Base-by-base conservation (phyloP, 116 monocot species). In the Papilionanthe hybrid region DNA sequence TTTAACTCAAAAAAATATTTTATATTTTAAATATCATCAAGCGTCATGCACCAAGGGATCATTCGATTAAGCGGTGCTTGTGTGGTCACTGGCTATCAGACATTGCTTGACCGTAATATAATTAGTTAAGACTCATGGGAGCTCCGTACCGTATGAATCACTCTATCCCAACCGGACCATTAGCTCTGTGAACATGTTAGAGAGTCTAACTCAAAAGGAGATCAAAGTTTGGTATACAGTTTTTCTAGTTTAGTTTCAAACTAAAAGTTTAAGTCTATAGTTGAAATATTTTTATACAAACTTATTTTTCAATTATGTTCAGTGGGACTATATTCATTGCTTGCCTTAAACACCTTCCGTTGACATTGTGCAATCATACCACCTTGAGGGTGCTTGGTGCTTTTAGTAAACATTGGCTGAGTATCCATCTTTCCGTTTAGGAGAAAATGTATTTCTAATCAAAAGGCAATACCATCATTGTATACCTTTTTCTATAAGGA, bases 401-500 rank as follows among this genome's bases (percentile, higher is more conserved):
- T 37, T 69, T 63, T 37, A 69, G 22, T 17, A 37, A 3, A 32
- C 69, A 37, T 15, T 12, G 29, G 37, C 15, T 69, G 37, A 37
- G 17, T 5, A 69, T 69, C 17, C 15, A 69, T 69, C 37, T 69
- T 65, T 23, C 9, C 27, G 15, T 69, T 69, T 69, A 37, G 69
- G 15, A 69, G 32, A 32, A 69, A 37, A 69, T 15, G 0, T 13
- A 15, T 69, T 69, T 17, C 37, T 37, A 29, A 69, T 32, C 69
- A 37, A 68, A 60, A 15, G 68, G 37, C 13, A 69, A 69, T 69
- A 17, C 29, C 37, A 37, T 69, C 11, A 69, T 69, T 29, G 69
- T 32, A 37, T 69, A 17, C 37, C 69, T 69, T 69, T 37, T 69
- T 69, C 11, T 69, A 69, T 37, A 37, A 69, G 37, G 69, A 69